Conservation (phyloP, 2,329 filamentous ascomycete species). For the Botryotinia narcissicola region DNA sequence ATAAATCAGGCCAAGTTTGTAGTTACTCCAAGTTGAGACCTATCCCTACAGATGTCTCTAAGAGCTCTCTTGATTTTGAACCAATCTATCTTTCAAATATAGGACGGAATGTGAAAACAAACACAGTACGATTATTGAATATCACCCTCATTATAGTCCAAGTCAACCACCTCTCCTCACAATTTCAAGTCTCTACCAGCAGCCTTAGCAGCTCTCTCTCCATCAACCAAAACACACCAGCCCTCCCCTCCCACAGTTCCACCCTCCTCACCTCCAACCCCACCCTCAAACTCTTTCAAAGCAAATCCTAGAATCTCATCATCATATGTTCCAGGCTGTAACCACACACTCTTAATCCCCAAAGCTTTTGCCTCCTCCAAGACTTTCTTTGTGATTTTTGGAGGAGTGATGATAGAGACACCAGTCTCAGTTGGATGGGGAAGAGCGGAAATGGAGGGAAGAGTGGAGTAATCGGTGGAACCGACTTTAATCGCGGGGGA, state of each 20-base stretch:
- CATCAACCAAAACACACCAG: conserved; percentile 87
- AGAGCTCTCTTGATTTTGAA: not conserved
- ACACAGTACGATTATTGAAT: not conserved
- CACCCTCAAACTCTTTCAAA: conserved; percentile 64
- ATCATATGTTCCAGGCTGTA: conserved; percentile 89
- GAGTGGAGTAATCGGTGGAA: conserved; percentile 48
- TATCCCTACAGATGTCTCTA: not conserved
- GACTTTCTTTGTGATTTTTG: conserved; percentile 69
- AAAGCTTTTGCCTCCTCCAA: conserved; percentile 74
- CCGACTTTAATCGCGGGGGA: conserved; percentile 62
- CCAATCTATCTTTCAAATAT: not conserved
- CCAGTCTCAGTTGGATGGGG: conserved; percentile 66
- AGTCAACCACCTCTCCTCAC: conserved; percentile 14
- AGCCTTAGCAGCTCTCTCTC: conserved; percentile 60
- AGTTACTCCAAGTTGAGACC: not conserved
- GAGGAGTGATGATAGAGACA: conserved; percentile 85
- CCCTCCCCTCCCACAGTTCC: conserved; percentile 67
- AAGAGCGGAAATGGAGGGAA: conserved; percentile 58
- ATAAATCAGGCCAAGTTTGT: not conserved
- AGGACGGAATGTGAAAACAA: not conserved
- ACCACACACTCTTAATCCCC: conserved; percentile 74
- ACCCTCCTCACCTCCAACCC: conserved; percentile 59
- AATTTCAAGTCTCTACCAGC: conserved; percentile 46
- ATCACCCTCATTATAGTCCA: not conserved
- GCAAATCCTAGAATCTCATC: conserved; percentile 71